Evolutionary conservation across 306 rosid species (phyloP).

Genomic region (Ziziphus jujuba): DNA sequence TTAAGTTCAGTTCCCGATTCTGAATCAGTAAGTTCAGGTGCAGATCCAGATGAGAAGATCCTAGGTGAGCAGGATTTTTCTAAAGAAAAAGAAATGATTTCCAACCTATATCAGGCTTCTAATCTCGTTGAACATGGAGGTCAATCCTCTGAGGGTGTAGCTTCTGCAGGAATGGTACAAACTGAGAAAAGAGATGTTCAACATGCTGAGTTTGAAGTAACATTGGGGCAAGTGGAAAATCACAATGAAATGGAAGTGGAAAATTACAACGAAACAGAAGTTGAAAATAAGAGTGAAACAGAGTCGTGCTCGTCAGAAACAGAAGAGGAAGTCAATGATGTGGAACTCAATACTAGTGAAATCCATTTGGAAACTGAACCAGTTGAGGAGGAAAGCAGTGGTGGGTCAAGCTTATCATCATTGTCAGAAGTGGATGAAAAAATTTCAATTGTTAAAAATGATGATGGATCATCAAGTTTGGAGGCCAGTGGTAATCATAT

Average conservation of each 20-base stretch:
- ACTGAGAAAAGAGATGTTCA: constrained; percentile 38
- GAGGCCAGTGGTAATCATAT: constrained; percentile 30
- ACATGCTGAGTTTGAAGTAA: constrained; percentile 56
- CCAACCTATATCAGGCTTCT: constrained; percentile 44
- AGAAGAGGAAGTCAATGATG: constrained; percentile 31
- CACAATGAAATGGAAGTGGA: constrained; percentile 35
- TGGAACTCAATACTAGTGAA: constrained; percentile 38
- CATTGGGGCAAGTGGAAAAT: constrained; percentile 57
- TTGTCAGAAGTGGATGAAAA: constrained; percentile 56
- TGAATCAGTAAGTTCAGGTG: constrained; percentile 67
- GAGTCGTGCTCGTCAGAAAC: constrained; percentile 35
- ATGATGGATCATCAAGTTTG: constrained; percentile 26
- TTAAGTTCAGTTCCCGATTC: constrained; percentile 85
- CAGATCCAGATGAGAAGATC: constrained; percentile 74
- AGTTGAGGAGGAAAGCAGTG: constrained; percentile 53
- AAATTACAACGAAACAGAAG: constrained; percentile 32
- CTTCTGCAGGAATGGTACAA: constrained; percentile 43
- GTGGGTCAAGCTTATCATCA: constrained; percentile 58
- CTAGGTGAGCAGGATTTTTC: constrained; percentile 53
- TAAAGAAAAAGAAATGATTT: constrained; percentile 45
- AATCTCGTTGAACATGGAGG: constrained; percentile 50
- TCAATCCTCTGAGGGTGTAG: constrained; percentile 47
- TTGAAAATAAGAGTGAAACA: constrained; percentile 43
- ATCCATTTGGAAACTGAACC: constrained; percentile 41
- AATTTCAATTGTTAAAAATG: constrained; percentile 36